Conservation (phyloP, 2,329 filamentous ascomycete genomes). For the Basipetospora chlamydospora region DNA sequence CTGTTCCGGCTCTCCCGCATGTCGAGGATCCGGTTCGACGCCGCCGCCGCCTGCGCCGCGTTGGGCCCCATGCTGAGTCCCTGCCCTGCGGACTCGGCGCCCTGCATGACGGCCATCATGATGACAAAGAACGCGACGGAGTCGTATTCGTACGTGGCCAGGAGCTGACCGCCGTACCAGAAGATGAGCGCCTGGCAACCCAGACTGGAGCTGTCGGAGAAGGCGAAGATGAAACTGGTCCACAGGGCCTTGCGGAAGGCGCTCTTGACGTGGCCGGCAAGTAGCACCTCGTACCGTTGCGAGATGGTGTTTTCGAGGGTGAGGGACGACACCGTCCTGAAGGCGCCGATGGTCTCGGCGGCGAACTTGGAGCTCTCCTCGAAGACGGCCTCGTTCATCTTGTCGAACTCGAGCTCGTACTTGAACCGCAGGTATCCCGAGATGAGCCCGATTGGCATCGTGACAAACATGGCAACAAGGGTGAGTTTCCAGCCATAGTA, state of each 20-base stretch:
- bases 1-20: constrained; percentile 28
- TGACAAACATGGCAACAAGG: constrained; percentile 49
- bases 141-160: constrained; percentile 34
- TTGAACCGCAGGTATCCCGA: constrained; percentile 36
- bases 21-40: constrained; percentile 44
- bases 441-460: constrained; percentile 32
- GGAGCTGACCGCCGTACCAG: constrained; percentile 50
- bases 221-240: constrained; percentile 51
- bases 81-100: constrained; percentile 51
- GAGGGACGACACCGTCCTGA: constrained; percentile 56
- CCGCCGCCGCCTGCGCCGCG: constrained; percentile 41
- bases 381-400: constrained; percentile 54
- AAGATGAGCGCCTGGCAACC: constrained; percentile 49
- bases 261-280: constrained; percentile 40
- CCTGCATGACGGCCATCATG: constrained; percentile 53
- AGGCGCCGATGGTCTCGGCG: constrained; percentile 58
- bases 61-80: constrained; percentile 55
- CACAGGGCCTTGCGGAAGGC: constrained; percentile 48
- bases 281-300: constrained; percentile 42
- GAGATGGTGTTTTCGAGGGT: constrained; percentile 55
- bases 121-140: constrained; percentile 36
- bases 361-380: constrained; percentile 60
- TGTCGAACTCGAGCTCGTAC: constrained; percentile 52
- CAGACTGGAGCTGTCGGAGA: constrained; percentile 52
- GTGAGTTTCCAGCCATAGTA: constrained; percentile 65